A percentile compares a stretch with the other conserved stretches of the same genome.
phyloP scores from a whole-genome alignment of 2,329 filamentous ascomycete species.

The Penicillium concentricum region DNA sequence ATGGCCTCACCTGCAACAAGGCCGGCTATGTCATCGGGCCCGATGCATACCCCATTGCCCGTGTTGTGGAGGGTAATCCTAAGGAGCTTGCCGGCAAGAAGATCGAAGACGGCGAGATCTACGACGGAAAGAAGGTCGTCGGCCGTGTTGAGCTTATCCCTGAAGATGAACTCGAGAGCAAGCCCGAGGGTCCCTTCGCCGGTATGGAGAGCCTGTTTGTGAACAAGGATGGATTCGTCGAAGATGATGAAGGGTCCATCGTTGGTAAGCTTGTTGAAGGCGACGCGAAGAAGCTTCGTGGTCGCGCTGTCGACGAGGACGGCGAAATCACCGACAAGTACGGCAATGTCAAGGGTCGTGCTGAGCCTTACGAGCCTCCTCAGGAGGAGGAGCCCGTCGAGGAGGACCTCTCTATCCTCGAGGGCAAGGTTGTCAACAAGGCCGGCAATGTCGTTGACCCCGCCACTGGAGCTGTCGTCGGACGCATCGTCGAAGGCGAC shows the following conservation, averaged over 20 bases:
- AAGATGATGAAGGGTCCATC: constrained; percentile 75
- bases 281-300: constrained; percentile 69
- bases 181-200: constrained; percentile 58
- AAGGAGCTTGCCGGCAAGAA: constrained; percentile 57
- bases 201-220: constrained; percentile 54
- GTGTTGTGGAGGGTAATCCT: constrained; percentile 54
- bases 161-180: constrained; percentile 55
- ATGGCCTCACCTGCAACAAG: constrained; percentile 58
- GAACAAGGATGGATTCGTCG: constrained; percentile 58
- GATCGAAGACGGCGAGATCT: constrained; percentile 57
- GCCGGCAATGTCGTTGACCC: constrained; percentile 60
- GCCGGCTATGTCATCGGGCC: constrained; percentile 56
- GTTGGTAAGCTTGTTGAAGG: constrained; percentile 71
- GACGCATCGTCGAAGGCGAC: constrained; percentile 59
- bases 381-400: constrained; percentile 44
- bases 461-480: constrained; percentile 57
- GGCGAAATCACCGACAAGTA: constrained; percentile 80
- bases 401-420: constrained; percentile 59
- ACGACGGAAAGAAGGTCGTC: constrained; percentile 56
- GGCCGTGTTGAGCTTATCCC: constrained; percentile 60
- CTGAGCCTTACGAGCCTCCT: constrained; percentile 54
- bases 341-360: constrained; percentile 60
- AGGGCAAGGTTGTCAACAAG: constrained; percentile 64
- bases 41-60: constrained; percentile 56
- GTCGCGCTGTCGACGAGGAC: constrained; percentile 74